These are phyloP conservation scores for Albophoma yamanashiensis DNA, from an alignment of 2,329 filamentous ascomycete species.

Conservation along the genomic window DNA sequence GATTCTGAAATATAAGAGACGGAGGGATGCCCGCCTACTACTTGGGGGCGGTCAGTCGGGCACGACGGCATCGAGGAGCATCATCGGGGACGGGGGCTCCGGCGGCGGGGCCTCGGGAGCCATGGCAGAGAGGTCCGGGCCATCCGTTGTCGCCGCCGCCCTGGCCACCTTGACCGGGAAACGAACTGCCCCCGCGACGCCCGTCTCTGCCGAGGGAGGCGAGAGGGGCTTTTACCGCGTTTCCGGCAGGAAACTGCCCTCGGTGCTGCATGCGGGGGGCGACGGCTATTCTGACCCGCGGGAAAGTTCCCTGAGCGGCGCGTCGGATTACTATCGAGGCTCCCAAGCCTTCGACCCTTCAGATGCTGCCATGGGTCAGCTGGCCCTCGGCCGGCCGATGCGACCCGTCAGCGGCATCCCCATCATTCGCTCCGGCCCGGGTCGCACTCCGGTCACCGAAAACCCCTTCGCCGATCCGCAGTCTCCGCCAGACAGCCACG, in stretches of 20 bases:
- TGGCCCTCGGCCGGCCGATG: conserved; percentile 48
- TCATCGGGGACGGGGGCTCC: conserved; percentile 6
- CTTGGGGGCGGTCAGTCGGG: conserved; percentile 27
- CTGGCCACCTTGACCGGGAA: conserved; percentile 35
- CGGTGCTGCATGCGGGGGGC: conserved; percentile 50
- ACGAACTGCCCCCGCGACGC: conserved; percentile 16
- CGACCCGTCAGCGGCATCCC: conserved; percentile 48
- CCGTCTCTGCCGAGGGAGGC: conserved; percentile 21
- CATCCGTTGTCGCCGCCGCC: conserved; percentile 33
- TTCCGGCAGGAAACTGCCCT: conserved; percentile 53
- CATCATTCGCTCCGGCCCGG: conserved; percentile 55
- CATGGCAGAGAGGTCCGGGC: conserved; percentile 36
- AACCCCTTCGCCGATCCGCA: conserved; percentile 31
- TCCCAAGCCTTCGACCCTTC: conserved; percentile 34
- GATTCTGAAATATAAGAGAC: conserved; percentile 45
- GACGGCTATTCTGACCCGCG: conserved; percentile 49
- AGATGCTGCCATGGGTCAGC: conserved; percentile 22
- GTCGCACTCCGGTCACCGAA: conserved; percentile 49
- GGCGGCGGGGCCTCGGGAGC: conserved; percentile 8
- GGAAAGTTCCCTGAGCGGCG: conserved; percentile 33
- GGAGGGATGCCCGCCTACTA: conserved; percentile 30
- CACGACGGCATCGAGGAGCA: conserved; percentile 6
- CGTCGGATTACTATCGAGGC: conserved; percentile 42
- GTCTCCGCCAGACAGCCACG: conserved; percentile 14
- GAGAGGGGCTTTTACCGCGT: conserved; percentile 55